A percentile compares a stretch with the other conserved stretches of the same genome.
Conservation (phyloP, 2,329 filamentous ascomycete genomes). For the Hymenoscyphus fructigenus region DNA sequence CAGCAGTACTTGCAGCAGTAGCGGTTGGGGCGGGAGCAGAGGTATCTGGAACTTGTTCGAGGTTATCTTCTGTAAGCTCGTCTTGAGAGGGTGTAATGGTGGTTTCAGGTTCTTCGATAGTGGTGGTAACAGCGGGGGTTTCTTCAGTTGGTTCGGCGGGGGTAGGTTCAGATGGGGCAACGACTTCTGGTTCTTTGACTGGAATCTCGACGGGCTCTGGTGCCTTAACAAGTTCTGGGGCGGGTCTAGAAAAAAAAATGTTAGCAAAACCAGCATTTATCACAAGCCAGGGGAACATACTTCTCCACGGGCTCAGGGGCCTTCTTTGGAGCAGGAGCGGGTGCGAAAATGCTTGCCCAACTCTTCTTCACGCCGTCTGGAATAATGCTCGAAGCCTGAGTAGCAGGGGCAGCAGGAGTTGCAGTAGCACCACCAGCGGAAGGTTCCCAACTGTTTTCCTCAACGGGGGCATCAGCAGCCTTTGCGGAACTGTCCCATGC, state of each 20-base stretch:
- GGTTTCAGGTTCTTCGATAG: slow-evolving; percentile 41
- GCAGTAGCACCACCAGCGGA: slow-evolving; percentile 38
- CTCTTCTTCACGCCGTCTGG: slow-evolving; percentile 52
- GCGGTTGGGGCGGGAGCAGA: slow-evolving; percentile 75
- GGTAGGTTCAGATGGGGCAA: slow-evolving; percentile 36
- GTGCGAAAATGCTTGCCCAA: slow-evolving; percentile 75
- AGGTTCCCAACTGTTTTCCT: slow-evolving; percentile 32
- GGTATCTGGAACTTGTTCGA: slow-evolving; percentile 83
- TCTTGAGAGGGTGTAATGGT: slow-evolving; percentile 71
- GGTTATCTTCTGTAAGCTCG: slow-evolving; percentile 85
- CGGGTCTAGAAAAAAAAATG: slow-evolving; percentile 24
- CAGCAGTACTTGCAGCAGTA: slow-evolving; percentile 84
- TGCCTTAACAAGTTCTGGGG: slow-evolving; percentile 39
- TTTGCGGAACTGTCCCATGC: slow-evolving; percentile 38
- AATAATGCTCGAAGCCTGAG: slow-evolving; percentile 40
- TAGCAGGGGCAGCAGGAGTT: slow-evolving; percentile 40
- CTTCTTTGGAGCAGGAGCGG: slow-evolving; percentile 53
- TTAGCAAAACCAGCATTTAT: slow-evolving; percentile 30
- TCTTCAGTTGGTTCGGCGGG: slow-evolving; percentile 41
- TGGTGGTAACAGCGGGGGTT: slow-evolving; percentile 31
- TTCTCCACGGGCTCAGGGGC: slow-evolving; percentile 44
- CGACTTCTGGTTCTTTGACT: slow-evolving; percentile 38
- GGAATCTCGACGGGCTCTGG: slow-evolving; percentile 48
- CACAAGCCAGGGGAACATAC: slow-evolving; percentile 18
- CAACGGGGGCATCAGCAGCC: slow-evolving; percentile 38